phyloP scores from a whole-genome alignment of 352 stramenopile genomes.

The Pythium rishiriense region DNA sequence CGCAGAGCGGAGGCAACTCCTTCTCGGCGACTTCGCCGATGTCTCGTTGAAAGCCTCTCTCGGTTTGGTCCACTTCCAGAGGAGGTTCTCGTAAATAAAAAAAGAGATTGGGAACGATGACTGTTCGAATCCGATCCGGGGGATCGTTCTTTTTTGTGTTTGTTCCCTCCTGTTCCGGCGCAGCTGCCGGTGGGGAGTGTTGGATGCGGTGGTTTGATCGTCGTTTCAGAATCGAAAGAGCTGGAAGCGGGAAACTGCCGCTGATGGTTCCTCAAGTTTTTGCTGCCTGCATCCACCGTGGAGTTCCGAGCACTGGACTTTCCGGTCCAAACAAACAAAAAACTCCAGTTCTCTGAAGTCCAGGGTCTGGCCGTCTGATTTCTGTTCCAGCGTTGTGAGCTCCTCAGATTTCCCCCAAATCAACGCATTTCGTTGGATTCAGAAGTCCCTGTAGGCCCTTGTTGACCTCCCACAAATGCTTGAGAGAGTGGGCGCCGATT shows the following conservation, averaged over 20 bases:
- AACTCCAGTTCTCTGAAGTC: not conserved
- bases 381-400: too few relatives aligned
- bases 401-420: not conserved
- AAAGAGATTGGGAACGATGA: too few relatives aligned
- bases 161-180: conserved; percentile 2
- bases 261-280: not conserved
- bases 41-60: too few relatives aligned
- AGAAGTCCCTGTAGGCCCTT: too few relatives aligned
- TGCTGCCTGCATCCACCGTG: not conserved
- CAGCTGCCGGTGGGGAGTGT: conserved; percentile 1
- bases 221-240: not conserved
- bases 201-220: too few relatives aligned
- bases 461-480: too few relatives aligned
- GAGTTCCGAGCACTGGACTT: not conserved
- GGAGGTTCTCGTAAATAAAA: too few relatives aligned
- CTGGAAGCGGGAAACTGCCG: not conserved
- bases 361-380: not conserved
- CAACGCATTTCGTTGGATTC: not conserved
- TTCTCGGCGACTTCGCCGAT: not conserved
- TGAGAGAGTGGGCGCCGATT: too few relatives aligned
- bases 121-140: not conserved
- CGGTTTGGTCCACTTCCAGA: too few relatives aligned
- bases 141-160: not conserved
- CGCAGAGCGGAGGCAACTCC: too few relatives aligned
- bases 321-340: not conserved